Evolutionary conservation across 179 eudicot genomes (phyloP), one percentile per base, ranked within the genome.

Genomic region (Heliamphora pulchella): DNA sequence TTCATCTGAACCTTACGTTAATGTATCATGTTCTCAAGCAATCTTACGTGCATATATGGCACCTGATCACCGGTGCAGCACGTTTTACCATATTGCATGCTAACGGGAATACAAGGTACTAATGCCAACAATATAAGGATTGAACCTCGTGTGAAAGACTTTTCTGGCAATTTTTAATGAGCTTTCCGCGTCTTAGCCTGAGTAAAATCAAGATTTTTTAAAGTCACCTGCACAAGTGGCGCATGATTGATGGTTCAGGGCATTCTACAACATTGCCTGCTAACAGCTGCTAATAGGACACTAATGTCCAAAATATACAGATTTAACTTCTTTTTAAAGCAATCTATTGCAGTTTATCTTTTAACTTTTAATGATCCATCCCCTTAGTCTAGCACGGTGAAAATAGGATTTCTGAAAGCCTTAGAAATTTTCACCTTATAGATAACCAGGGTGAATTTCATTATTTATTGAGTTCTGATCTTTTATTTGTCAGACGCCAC

Each of bases 31-130:
- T 8, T 9, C 50, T 76, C 48, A 43, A 43, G 55, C 65, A 78
- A 51, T 4, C 4, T 63, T 48, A 22, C 14, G 5, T 8, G 44
- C 48, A 78, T 54, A 18, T 3, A n/a, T 53, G 17, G 51, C 62
- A 50, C 62, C 20, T 78, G 39, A 67, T 66, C 6, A 1, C 51
- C 66, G 63, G n/a, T 78, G 4, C 51, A 66, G 58, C 31, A 46
- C 50, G 13, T 75, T 47, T 61, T 75, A 68, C n/a, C 17, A 44
- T 48, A n/a, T 59, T 46, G 55, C 65, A 68, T 76, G 10, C 78
- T 11, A 59, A 44, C 51, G 8, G 53, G 31, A 31, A 31, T 31
- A 31, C 39, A 31, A 31, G 39, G 43, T 1, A 46, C 5, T 44
- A 58, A 14, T 62, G 51, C 15, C 78, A 2, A 54, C 13, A 18